Evolutionary conservation across 129 eudicot genomes (phyloP).

Genomic region (Saposhnikovia divaricata): DNA sequence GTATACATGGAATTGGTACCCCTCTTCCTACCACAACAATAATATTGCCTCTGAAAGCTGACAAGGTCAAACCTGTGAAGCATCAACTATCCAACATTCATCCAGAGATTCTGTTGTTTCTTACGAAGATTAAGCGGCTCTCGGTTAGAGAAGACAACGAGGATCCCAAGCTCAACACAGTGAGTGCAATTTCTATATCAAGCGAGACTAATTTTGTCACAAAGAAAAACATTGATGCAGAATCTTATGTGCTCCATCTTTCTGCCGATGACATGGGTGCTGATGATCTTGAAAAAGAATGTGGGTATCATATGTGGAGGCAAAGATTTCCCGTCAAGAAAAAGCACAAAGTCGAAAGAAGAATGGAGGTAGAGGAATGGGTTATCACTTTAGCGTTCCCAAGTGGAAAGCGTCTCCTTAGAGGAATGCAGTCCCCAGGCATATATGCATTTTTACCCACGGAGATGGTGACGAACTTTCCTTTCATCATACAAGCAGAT

Average conservation of each 20-base stretch:
- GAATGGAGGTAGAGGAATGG: slow-evolving; percentile 57
- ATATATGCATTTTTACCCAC: slow-evolving; percentile 55
- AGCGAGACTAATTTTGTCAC: slow-evolving; percentile 40
- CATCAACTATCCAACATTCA: slow-evolving; percentile 46
- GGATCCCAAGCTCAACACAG: slow-evolving; percentile 23
- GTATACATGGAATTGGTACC: slow-evolving; percentile 26
- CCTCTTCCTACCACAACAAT: slow-evolving; percentile 50
- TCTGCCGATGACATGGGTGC: slow-evolving; percentile 29
- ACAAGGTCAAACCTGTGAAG: slow-evolving; percentile 48
- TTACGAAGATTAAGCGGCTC: slow-evolving; percentile 39
- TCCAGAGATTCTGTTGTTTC: slow-evolving; percentile 51
- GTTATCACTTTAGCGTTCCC: slow-evolving; percentile 51
- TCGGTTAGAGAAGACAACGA: slow-evolving; percentile 40
- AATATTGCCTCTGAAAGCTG: slow-evolving; percentile 44
- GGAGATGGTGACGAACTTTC: slow-evolving; percentile 49
- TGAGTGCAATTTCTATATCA: slow-evolving; percentile 44
- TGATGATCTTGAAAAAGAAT: slow-evolving; percentile 20
- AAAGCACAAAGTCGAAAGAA: slow-evolving; percentile 29
- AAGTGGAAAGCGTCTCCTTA: slow-evolving; percentile 31
- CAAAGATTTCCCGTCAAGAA: slow-evolving; percentile 46
- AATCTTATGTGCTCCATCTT: slow-evolving; percentile 38
- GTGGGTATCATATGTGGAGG: slow-evolving; percentile 57
- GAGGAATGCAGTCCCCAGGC: slow-evolving; percentile 41
- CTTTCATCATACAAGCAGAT: slow-evolving; percentile 62
- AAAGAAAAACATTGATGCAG: slow-evolving; percentile 43